Percentiles rank a stretch among this genome's conserved stretches.
Conservation (phyloP, 202 grass and related monocot species). For the Panicum virgatum region DNA sequence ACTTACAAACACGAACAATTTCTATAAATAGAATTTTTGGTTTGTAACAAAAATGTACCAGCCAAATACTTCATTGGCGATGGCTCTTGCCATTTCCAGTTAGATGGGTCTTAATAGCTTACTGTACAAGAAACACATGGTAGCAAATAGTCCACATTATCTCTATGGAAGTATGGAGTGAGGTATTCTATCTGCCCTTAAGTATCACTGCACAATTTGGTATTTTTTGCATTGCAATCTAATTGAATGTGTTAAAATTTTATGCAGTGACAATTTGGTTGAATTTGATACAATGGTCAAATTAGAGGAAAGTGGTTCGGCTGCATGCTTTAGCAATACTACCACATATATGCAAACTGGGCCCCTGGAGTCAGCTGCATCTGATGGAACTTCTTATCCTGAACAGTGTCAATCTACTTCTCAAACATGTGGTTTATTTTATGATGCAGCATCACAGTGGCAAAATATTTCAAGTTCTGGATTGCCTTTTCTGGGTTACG, state of each 20-base stretch:
- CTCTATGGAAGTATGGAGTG: constrained; percentile 6
- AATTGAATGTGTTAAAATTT: constrained; percentile 31
- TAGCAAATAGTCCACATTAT: neutral
- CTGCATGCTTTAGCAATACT: constrained; percentile 38
- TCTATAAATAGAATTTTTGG: neutral
- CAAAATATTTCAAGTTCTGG: constrained; percentile 32
- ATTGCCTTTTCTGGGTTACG: constrained; percentile 17
- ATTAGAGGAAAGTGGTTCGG: constrained; percentile 41
- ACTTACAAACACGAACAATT: constrained; percentile 7
- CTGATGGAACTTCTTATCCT: constrained; percentile 48
- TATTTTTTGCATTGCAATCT: constrained; percentile 31
- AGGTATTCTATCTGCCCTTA: constrained; percentile 9
- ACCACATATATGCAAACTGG: constrained; percentile 29
- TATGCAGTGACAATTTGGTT: constrained; percentile 44
- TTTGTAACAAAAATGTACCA: neutral
- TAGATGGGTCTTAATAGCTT: constrained; percentile 3
- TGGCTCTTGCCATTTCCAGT: constrained; percentile 5
- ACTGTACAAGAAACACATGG: constrained; percentile 10
- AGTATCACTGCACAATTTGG: constrained; percentile 4
- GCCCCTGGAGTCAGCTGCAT: constrained; percentile 33
- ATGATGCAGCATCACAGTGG: constrained; percentile 39
- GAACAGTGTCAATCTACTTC: constrained; percentile 51
- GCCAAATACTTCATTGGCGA: neutral
- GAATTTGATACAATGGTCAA: constrained; percentile 24
- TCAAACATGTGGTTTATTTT: constrained; percentile 48